Conservation (phyloP, 345 rosid genomes). For the Euphorbia tirucalli region DNA sequence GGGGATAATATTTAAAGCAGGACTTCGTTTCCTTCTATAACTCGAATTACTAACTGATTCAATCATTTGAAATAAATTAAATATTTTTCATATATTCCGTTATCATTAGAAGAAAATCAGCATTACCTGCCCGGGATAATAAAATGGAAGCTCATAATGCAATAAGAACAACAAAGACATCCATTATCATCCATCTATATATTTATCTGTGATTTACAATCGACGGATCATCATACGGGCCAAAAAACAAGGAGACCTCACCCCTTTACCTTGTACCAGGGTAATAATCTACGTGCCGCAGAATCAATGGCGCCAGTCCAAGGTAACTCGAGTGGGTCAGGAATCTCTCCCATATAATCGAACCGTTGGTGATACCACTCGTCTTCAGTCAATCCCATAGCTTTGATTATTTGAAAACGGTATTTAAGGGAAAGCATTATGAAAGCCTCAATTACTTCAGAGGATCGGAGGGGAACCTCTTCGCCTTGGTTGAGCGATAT, state of each 20-base stretch:
- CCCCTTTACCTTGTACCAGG: slow-evolving; percentile 77
- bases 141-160: slow-evolving; percentile 97
- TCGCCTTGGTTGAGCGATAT: slow-evolving; percentile 85
- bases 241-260: no score
- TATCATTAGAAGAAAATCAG: slow-evolving; percentile 7
- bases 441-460: slow-evolving; percentile 89
- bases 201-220: not conserved
- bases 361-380: slow-evolving; percentile 77
- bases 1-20: no score
- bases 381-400: slow-evolving; percentile 74
- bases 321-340: slow-evolving; percentile 52
- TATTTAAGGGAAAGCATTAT: slow-evolving; percentile 68
- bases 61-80: no score
- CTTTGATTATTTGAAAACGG: slow-evolving; percentile 55
- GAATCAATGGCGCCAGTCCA: slow-evolving; percentile 72
- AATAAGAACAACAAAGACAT: slow-evolving; percentile 18
- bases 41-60: no score
- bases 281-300: slow-evolving; percentile 70
- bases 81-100: no score
- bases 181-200: slow-evolving; percentile 10
- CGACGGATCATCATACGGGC: not conserved
- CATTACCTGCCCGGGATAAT: slow-evolving; percentile 83
- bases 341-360: slow-evolving; percentile 72
- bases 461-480: slow-evolving; percentile 75
- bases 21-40: no score